Base-by-base conservation (phyloP, 805 yeast genomes). In the Suhomyces kilbournensis region DNA sequence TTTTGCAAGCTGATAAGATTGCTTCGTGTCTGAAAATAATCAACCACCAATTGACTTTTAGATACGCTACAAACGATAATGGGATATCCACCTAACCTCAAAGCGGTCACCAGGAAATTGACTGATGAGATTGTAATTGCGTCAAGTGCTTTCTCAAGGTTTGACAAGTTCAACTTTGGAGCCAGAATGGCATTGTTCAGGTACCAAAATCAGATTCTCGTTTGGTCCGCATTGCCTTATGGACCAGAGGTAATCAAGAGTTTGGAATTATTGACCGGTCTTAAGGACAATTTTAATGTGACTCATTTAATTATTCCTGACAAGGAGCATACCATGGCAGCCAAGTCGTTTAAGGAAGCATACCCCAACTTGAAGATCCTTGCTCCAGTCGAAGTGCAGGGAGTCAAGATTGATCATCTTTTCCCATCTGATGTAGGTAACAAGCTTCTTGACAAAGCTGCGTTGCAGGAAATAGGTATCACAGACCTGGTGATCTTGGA, bases 281-380 rank as follows among this genome's bases (percentile, higher is more conserved):
- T 68, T 17, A 64, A 67, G 3, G 65, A 71, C 0, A 59, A 64
- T 28, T 62, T 59, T 54, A 73, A 75, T 26, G 72, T 83, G 40
- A 64, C 77, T 1, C 78, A 82, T 55, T 69, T 83, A 35, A 73
- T 86, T 42, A 74, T 86, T 46, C 90, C 90, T 2, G 88, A 86
- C 60, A 60, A 56, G 30, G 87, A 83, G 56, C 91, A 86, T 61
- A 82, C 87, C 1, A 68, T 85, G 81, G 88, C 86, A 2, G 80
- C 84, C 10, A 61, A 66, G 23, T 76, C 79, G 12, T 79, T 84
- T 67, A 78, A 80, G 61, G 69, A 72, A 17, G 65, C 68, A 50
- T 76, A 70, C 62, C 88, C 89, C 3, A 60, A 71, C 2, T 65
- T 81, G 47, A 76, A 79, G 59, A 64, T 85, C 25, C 74, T 85